These are phyloP conservation scores for Penicillium samsonianum DNA, from an alignment of 495 filamentous ascomycete genomes.

Conservation along the genomic window DNA sequence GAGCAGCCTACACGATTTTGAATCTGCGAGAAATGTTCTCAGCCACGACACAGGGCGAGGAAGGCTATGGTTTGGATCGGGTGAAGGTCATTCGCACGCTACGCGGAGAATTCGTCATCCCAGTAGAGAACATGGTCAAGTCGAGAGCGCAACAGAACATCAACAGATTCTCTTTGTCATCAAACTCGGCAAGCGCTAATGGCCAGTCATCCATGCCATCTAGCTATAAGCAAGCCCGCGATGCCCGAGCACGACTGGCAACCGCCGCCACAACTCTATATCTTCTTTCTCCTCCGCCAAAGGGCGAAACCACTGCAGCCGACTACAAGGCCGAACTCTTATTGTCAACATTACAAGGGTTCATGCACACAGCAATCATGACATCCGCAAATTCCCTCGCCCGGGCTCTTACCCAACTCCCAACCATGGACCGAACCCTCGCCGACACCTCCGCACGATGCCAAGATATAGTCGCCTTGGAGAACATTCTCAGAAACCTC, in stretches of 20 bases:
- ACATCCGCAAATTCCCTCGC: conserved; percentile 71
- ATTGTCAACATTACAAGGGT: conserved; percentile 74
- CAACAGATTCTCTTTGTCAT: conserved; percentile 79
- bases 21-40: conserved; percentile 71
- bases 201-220: conserved; percentile 37
- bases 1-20: conserved; percentile 74
- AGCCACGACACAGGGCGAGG: conserved; percentile 62
- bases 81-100: conserved; percentile 70
- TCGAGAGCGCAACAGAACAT: conserved; percentile 77
- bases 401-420: conserved; percentile 73
- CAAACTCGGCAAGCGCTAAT: conserved; percentile 42
- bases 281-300: conserved; percentile 67
- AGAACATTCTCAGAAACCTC: conserved; percentile 69
- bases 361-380: conserved; percentile 73
- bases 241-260: conserved; percentile 68
- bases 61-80: conserved; percentile 72
- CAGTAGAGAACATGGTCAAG: conserved; percentile 68
- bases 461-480: conserved; percentile 85
- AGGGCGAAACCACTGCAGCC: conserved; percentile 18
- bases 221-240: conserved; percentile 79
- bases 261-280: conserved; percentile 79
- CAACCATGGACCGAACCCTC: conserved; percentile 79
- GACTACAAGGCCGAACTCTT: conserved; percentile 65
- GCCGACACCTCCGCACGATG: conserved; percentile 80
- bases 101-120: conserved; percentile 63